Base-by-base conservation (phyloP, 2,329 filamentous ascomycete species). In the Trichoderma guizhouense region DNA sequence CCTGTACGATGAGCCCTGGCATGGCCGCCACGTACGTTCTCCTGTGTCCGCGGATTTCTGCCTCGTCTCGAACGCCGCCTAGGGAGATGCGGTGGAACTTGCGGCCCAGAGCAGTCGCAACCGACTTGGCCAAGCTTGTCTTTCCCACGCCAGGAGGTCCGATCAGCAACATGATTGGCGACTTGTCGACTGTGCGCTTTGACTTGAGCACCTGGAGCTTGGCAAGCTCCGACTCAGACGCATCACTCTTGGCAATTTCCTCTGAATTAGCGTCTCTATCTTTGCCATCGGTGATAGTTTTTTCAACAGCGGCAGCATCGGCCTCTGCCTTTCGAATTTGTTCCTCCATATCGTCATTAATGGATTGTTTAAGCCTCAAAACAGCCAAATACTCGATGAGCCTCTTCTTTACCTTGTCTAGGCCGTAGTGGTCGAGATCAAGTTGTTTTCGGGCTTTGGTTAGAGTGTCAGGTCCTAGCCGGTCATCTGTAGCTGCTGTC, bases 11-110 rank as follows among this genome's bases (percentile, higher is more conserved):
- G 70, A 98, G 86, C 69, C 96, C 96, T 11, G 96, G 96, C 95
- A 99, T 98, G n/a, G 96, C 96, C 26, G 96, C 96, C 72, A 99
- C 96, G 79, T 99, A 99, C 0, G 96, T 99, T 76, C 96, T 88
- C 71, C 96, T 89, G 82, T 99, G 96, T 11, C 96, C 96, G 72
- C 96, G 90, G 73, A 99, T 98, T 83, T 99, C 96, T 18, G 96
- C 96, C 81, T 99, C 96, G 78, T 99, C 96, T 69, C 96, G 88
- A 3, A 99, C 95, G 76, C 96, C 96, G 73, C 96, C 96, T 5
- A 99, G 90, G 4, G 96, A 98, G 77, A 99, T 98, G 60, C 96
- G 91, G 81, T 99, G 95, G 81, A 99, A 99, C 81, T 98, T 97
- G 74, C 96, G 91, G 18, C 95, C 95, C 12, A 99, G 87, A 1